Conservation (phyloP, 2,329 filamentous ascomycete species). For the Paraphoma chrysanthemicola region DNA sequence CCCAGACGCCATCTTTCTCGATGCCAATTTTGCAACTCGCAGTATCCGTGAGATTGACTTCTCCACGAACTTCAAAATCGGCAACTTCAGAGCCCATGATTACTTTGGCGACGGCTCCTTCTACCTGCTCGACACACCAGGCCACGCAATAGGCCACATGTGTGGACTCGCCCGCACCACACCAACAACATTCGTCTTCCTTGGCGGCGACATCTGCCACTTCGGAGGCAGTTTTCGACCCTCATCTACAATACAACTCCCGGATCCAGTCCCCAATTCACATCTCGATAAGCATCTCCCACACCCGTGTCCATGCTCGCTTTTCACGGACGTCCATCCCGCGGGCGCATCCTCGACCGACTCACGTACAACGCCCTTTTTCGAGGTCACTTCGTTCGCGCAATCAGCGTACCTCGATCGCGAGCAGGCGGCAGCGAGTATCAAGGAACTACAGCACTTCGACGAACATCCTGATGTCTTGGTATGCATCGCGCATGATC, state of each 20-base stretch:
- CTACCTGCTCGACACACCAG: conserved; percentile 59
- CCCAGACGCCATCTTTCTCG: conserved; percentile 14
- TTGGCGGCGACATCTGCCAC: conserved; percentile 29
- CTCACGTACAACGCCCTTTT: conserved; percentile 13
- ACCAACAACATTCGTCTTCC: conserved; percentile 22
- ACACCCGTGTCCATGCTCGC: conserved; percentile 14
- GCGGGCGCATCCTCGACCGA: conserved; percentile 5
- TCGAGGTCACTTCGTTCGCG: conserved; percentile 11
- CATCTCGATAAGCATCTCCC: conserved; percentile 14
- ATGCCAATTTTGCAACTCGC: conserved; percentile 15
- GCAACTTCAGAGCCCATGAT: conserved; percentile 55
- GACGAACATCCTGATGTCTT: conserved; percentile 16
- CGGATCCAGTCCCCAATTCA: conserved; percentile 10
- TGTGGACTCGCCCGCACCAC: conserved; percentile 55
- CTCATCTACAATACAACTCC: conserved; percentile 10
- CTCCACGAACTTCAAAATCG: conserved; percentile 37
- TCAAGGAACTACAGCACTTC: conserved; percentile 14
- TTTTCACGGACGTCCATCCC: conserved; percentile 14
- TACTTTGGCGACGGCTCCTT: conserved; percentile 59
- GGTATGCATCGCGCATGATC: conserved; percentile 23
- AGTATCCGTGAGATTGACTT: conserved; percentile 15
- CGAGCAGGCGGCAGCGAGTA: conserved; percentile 12
- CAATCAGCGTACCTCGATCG: conserved; percentile 22
- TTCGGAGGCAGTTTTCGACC: conserved; percentile 26
- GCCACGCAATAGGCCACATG: conserved; percentile 59